Evolutionary conservation across 2,329 filamentous ascomycete species (phyloP).

Genomic region (Exophiala lecanii-corni): DNA sequence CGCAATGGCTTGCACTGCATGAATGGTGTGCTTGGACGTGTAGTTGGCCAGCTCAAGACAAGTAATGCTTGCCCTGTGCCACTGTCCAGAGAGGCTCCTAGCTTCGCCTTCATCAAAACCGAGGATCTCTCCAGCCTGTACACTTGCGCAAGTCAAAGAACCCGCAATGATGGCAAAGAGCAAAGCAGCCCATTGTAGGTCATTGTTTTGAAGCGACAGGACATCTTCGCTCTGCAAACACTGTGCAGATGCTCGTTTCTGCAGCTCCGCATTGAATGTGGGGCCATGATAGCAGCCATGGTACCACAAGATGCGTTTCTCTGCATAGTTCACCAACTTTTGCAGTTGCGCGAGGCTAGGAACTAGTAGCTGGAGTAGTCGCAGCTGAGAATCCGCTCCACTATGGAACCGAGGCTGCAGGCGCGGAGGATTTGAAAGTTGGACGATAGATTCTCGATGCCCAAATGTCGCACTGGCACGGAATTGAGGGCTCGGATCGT

Average conservation of each 20-base stretch:
- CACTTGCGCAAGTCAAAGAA: constrained; percentile 22
- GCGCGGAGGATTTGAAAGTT: constrained; percentile 23
- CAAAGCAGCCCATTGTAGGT: constrained; percentile 21
- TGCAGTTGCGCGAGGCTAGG: constrained; percentile 21
- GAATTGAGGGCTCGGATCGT: too few species aligned
- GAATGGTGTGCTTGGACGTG: constrained; percentile 37
- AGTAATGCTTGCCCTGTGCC: constrained; percentile 43
- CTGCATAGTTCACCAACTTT: constrained; percentile 24
- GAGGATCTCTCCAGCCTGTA: constrained; percentile 35
- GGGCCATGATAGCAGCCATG: constrained; percentile 24
- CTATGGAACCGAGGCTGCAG: constrained; percentile 22
- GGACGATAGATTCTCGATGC: too few species aligned
- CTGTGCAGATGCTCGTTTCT: constrained; percentile 11
- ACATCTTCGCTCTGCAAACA: constrained; percentile 11
- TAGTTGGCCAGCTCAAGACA: constrained; percentile 44
- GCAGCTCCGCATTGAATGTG: constrained; percentile 24
- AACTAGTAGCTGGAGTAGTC: constrained; percentile 24
- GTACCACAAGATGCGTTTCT: constrained; percentile 23
- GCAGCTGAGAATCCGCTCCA: constrained; percentile 22
- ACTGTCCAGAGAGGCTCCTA: constrained; percentile 39
- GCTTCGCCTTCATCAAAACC: constrained; percentile 43
- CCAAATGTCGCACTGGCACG: too few species aligned
- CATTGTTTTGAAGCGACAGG: constrained; percentile 22
- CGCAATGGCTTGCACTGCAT: constrained; percentile 43
- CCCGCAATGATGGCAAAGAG: constrained; percentile 22